Evolutionary conservation across 331 rosid genomes (phyloP).

Genomic region (Pyrus hybrid): DNA sequence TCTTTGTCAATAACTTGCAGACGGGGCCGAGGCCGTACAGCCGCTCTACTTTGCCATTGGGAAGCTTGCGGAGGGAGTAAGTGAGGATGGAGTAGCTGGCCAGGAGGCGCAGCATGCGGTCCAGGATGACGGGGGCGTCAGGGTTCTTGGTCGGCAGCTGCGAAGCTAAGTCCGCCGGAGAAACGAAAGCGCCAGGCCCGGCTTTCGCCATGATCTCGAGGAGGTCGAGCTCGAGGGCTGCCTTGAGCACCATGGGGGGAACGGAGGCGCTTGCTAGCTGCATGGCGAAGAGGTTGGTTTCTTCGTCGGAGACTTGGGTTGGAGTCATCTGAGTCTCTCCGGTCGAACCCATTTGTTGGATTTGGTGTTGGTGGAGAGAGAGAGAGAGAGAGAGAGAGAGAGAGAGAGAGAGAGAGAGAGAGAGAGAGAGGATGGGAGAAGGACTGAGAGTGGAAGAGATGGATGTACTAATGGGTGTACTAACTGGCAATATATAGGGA

Average conservation of each 20-base stretch:
- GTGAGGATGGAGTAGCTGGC: slow-evolving; percentile 69
- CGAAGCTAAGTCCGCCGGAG: slow-evolving; percentile 50
- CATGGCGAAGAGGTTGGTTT: slow-evolving; percentile 85
- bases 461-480: background rate
- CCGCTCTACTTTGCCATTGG: slow-evolving; percentile 53
- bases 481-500: too few relatives aligned
- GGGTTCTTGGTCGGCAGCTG: slow-evolving; percentile 64
- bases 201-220: slow-evolving; percentile 68
- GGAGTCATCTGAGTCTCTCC: slow-evolving; percentile 79
- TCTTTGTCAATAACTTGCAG: slow-evolving; percentile 66
- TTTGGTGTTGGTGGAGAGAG: background rate
- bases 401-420: background rate
- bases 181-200: slow-evolving; percentile 47
- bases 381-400: too few relatives aligned
- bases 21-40: slow-evolving; percentile 80
- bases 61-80: slow-evolving; percentile 24
- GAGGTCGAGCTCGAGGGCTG: slow-evolving; percentile 75
- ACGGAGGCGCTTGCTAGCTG: slow-evolving; percentile 85
- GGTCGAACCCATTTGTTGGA: slow-evolving; percentile 47
- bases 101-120: slow-evolving; percentile 69
- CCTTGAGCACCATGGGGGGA: slow-evolving; percentile 68
- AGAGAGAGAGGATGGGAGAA: background rate
- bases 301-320: slow-evolving; percentile 65
- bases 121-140: slow-evolving; percentile 56
- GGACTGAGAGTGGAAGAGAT: background rate